phyloP scores from a whole-genome alignment of 2,329 filamentous ascomycete species.

The Xylariaceae sp. region DNA sequence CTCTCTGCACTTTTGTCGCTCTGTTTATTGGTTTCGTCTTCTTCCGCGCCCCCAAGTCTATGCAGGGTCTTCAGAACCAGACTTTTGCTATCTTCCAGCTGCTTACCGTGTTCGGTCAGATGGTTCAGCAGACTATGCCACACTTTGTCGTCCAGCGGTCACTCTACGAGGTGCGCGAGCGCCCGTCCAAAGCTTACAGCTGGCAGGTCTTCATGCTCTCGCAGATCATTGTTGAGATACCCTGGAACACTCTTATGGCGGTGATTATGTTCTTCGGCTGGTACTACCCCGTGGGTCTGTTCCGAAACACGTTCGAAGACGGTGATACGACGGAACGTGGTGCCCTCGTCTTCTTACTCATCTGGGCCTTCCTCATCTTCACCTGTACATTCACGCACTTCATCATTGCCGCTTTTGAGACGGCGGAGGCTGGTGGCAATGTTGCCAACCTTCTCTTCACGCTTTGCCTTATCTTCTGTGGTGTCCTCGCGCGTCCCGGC shows the following conservation, averaged over 20 bases:
- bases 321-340: conserved; percentile 63
- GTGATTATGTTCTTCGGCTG: conserved; percentile 74
- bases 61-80: conserved; percentile 78
- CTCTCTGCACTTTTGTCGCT: conserved; percentile 58
- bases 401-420: conserved; percentile 69
- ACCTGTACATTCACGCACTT: conserved; percentile 76
- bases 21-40: conserved; percentile 83
- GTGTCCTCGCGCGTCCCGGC: conserved; percentile 60
- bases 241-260: conserved; percentile 74
- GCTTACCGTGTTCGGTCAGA: conserved; percentile 72
- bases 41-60: conserved; percentile 63
- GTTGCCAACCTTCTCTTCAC: conserved; percentile 71
- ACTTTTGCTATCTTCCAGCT: conserved; percentile 85
- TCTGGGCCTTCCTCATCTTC: conserved; percentile 72
- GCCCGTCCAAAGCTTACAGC: conserved; percentile 76
- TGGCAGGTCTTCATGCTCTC: conserved; percentile 83
- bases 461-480: conserved; percentile 68
- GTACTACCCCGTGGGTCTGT: conserved; percentile 81
- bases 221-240: conserved; percentile 78
- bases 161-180: conserved; percentile 79
- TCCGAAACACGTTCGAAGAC: conserved; percentile 60
- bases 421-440: conserved; percentile 69
- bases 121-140: conserved; percentile 78
- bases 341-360: conserved; percentile 71
- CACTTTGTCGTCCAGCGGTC: conserved; percentile 78